Base-by-base conservation (phyloP, 345 rosid genomes). In the Eucalyptus erythrocorys region DNA sequence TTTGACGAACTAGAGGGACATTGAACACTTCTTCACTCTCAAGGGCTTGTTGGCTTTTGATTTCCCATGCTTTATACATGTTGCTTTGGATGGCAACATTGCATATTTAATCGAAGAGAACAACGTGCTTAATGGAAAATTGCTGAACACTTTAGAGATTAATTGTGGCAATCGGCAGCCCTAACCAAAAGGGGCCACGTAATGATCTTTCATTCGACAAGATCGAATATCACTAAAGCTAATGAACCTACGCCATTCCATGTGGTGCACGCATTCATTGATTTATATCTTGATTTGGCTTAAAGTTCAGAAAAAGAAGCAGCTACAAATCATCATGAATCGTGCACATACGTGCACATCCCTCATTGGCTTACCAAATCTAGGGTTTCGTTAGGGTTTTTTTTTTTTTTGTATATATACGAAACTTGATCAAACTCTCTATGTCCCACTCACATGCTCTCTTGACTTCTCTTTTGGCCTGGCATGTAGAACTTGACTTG, bases 381-480 rank as follows among this genome's bases (percentile, higher is more conserved):
- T 48, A 68, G 89, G 87, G 89, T 15, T 89, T 21, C 68, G 37
- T 40, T 51, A 53, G 59, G 50, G 30, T 53, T 86, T 15, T 86
- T 86, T 13, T 48, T 51, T 53, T 22, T 55, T 9, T 55, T 12
- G 2, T 53, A 42, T 49, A 9, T 42, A 86, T 76, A 40, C 21
- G 13, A 15, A 68, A 32, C 42, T 68, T 17, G 43, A 68, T 17
- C 80, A 17, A 34, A 34, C 42, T 6, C 27, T 37, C 15, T 21
- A 5, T 76, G 87, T 90, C 93, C 93, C 91, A 92, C 90, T 82
- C 92, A 91, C 92, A 89, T 93, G 94, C 91, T 87, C 53, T 87
- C 82, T 48, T 76, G 82, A 68, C 82, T 61, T 59, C 16, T n/a
- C 81, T 87, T 88, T 59, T 30, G 76, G 86, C 55, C 87, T 48